Evolutionary conservation across 306 rosid genomes (phyloP), one percentile per base, ranked within the genome.

Genomic region (Vigna trinervia): DNA sequence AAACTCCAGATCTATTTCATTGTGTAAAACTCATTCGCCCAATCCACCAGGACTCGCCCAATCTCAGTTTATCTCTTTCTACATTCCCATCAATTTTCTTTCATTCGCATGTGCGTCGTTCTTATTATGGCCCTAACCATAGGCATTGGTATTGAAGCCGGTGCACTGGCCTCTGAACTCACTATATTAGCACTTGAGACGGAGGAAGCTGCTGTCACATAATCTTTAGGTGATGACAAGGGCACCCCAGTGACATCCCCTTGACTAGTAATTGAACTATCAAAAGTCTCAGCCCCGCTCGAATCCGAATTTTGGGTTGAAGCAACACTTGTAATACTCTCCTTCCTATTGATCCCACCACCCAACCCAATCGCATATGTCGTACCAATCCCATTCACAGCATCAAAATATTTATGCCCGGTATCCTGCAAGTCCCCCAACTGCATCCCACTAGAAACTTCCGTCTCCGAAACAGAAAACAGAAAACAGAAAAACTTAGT

Each of bases 291-390:
- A 6, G 69, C 19, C 47, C 81, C 96, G 77, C 97, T 89, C 13
- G 85, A 76, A 86, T 94, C 97, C 41, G 98, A 92, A 89, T 88
- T 88, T 66, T 89, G 94, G 0, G 96, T 92, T 36, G 96, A 90
- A 39, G 94, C 79, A 10, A 86, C 94, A 81, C 98, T 94, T 50
- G 88, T 65, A 47, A 81, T 43, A 64, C 97, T 94, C 87, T 46
- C 98, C 87, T 81, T 90, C 80, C 87, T 85, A 30, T 52, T 74
- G 36, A 90, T 79, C 39, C 88, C 83, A 65, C 80, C 76, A 63
- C 79, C 77, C 48, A 66, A 65, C 45, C 82, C 86, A 80, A 75
- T 63, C 56, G 82, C 84, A 74, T 86, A 94, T n/a, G 39, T 20
- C 23, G 2, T 5, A 41, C 71, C 52, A 59, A 88, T 50, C 46